Evolutionary conservation across 2,329 filamentous ascomycete species (phyloP).

Genomic region (Talaromyces amestolkiae): DNA sequence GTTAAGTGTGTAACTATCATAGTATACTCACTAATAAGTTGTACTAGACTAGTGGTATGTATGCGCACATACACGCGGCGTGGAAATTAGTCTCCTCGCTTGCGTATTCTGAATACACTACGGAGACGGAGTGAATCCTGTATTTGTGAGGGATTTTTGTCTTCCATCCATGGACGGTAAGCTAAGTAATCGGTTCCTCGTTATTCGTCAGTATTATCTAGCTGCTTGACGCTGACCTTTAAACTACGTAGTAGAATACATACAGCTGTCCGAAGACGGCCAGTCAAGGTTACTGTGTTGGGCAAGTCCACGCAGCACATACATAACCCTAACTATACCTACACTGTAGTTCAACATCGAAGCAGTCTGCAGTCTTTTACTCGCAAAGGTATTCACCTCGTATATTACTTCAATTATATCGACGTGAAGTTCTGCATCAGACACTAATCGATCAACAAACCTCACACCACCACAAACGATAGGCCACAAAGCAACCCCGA

Average conservation of each 20-base stretch:
- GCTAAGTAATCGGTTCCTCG: not conserved
- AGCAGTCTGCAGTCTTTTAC: not conserved
- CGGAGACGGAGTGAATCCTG: not conserved
- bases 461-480: not conserved
- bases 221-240: not conserved
- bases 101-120: not conserved
- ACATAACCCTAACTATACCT: not conserved
- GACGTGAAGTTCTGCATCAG: not conserved
- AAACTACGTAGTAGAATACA: not conserved
- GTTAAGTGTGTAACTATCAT: not conserved
- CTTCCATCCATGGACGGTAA: not conserved
- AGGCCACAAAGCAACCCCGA: not conserved
- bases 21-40: not conserved
- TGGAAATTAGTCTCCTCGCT: slow-evolving; percentile 7
- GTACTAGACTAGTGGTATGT: not conserved
- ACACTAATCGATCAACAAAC: not conserved
- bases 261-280: not conserved
- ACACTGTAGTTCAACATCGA: not conserved
- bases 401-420: not conserved
- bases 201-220: not conserved
- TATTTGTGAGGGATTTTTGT: slow-evolving; percentile 13
- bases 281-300: not conserved
- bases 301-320: slow-evolving; percentile 13
- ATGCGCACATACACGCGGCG: not conserved
- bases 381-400: not conserved